Evolutionary conservation across 2,329 filamentous ascomycete genomes (phyloP).

Genomic region (Talaromyces sp.): DNA sequence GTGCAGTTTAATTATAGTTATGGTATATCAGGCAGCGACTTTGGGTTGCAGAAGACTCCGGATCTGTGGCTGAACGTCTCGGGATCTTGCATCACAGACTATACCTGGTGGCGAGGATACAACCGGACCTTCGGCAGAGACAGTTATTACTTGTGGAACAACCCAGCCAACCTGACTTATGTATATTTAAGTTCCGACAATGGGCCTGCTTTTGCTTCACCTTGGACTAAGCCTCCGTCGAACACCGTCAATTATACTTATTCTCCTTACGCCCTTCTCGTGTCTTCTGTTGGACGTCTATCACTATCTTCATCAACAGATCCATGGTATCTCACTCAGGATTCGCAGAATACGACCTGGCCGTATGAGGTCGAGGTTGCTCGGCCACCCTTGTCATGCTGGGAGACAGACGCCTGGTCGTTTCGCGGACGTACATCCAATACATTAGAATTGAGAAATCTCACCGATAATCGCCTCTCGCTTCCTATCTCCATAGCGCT

Average conservation of each 20-base stretch:
- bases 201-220: not conserved
- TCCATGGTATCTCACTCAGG: conserved; percentile 3
- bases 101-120: not conserved
- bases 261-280: not conserved
- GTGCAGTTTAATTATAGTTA: conserved; percentile 8
- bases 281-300: not conserved
- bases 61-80: conserved; percentile 11
- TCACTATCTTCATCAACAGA: not conserved
- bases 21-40: conserved; percentile 10
- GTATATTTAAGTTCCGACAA: not conserved
- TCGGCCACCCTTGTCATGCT: conserved; percentile 4
- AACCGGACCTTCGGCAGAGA: not conserved
- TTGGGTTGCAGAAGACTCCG: conserved; percentile 10
- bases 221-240: not conserved
- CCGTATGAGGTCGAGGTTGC: not conserved
- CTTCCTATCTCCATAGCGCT: not conserved
- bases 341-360: not conserved
- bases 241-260: not conserved
- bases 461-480: conserved; percentile 2
- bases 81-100: conserved; percentile 11
- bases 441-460: not conserved
- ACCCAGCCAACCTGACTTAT: not conserved
- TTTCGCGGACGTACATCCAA: not conserved
- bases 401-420: conserved; percentile 6
- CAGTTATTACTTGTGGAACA: not conserved